Evolutionary conservation across 2,329 filamentous ascomycete species (phyloP).

Genomic region (Colletotrichum sp.): DNA sequence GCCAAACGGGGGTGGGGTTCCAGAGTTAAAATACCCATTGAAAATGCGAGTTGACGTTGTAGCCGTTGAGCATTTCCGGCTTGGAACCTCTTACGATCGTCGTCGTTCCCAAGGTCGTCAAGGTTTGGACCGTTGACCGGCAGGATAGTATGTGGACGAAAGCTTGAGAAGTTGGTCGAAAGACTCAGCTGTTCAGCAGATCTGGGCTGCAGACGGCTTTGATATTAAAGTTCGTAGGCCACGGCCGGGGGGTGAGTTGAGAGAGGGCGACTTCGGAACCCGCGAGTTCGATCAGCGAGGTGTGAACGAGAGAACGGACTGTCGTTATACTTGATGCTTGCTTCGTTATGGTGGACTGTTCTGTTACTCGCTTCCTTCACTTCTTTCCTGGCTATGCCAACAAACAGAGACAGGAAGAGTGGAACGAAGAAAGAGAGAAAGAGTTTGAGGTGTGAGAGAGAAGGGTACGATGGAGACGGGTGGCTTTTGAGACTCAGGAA

Average conservation of each 20-base stretch:
- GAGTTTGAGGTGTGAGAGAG: neutral
- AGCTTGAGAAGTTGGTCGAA: neutral
- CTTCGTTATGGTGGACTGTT: neutral
- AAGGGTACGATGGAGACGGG: conserved; percentile 9
- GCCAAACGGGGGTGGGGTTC: conserved; percentile 56
- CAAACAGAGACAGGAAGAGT: neutral
- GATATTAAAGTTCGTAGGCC: conserved; percentile 3
- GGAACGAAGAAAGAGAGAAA: neutral
- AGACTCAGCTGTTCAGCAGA: neutral
- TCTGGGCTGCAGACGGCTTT: neutral
- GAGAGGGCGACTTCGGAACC: neutral
- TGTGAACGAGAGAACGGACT: neutral
- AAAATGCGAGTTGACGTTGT: conserved; percentile 30
- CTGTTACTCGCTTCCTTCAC: neutral
- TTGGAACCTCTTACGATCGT: neutral
- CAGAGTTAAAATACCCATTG: conserved; percentile 62
- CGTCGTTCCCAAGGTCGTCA: neutral
- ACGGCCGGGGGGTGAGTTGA: conserved; percentile 8
- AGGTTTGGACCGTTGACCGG: neutral
- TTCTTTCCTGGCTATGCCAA: neutral
- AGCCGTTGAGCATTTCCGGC: conserved; percentile 4
- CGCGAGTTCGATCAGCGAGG: neutral
- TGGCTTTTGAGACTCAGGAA: conserved; percentile 17
- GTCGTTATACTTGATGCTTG: neutral
- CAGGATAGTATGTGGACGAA: neutral